These are phyloP conservation scores for Aspergillus sp. DNA, from an alignment of 2,329 filamentous ascomycete species.

Conservation along the genomic window DNA sequence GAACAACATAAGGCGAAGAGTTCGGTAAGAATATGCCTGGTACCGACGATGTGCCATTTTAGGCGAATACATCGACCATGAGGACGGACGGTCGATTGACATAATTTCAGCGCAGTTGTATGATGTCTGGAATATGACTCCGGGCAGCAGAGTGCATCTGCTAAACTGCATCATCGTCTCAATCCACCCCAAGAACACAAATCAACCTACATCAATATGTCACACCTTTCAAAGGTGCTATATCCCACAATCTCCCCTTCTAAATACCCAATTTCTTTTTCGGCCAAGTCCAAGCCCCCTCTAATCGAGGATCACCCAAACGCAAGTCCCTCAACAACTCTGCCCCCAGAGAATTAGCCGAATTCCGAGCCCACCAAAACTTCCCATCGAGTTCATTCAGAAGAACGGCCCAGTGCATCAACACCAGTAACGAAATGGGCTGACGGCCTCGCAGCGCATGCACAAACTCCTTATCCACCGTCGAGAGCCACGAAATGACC, in stretches of 20 bases:
- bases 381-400: conserved; percentile 31
- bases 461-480: conserved; percentile 33
- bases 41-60: too few species aligned
- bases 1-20: too few species aligned
- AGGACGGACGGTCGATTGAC: too few species aligned
- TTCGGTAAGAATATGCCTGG: too few species aligned
- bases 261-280: conserved; percentile 28
- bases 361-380: conserved; percentile 37
- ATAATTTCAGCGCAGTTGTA: too few species aligned
- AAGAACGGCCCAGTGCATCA: conserved; percentile 38
- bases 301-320: conserved; percentile 23
- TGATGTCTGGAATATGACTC: too few species aligned
- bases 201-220: too few species aligned
- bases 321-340: conserved; percentile 26
- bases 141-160: too few species aligned
- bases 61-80: too few species aligned
- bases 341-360: conserved; percentile 29
- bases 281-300: conserved; percentile 31
- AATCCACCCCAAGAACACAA: too few species aligned
- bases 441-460: conserved; percentile 29
- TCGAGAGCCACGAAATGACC: conserved; percentile 35
- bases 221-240: too few species aligned
- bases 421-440: conserved; percentile 32
- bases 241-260: neutral
- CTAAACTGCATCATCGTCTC: too few species aligned